phyloP scores from a whole-genome alignment of 164 flowering plant genomes.

The Platanus orientalis region DNA sequence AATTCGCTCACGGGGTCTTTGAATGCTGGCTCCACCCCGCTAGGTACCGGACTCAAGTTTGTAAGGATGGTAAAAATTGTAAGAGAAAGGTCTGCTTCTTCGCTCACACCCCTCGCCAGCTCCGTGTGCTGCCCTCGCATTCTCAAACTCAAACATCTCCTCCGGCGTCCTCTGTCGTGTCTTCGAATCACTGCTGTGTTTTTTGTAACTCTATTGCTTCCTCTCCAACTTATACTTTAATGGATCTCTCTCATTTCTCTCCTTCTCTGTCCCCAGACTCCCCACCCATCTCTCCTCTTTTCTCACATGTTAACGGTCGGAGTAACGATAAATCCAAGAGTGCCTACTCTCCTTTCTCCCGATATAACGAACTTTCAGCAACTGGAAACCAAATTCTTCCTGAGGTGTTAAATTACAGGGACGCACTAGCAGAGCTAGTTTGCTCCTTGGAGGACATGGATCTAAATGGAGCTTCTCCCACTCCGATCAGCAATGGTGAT shows the following conservation, averaged over 20 bases:
- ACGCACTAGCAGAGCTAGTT: conserved; percentile 8
- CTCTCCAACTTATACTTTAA: conserved; percentile 60
- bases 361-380: background rate
- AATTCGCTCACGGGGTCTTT: conserved; percentile 83
- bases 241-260: conserved; percentile 40
- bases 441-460: conserved; percentile 17
- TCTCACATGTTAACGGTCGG: conserved; percentile 20
- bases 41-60: conserved; percentile 77
- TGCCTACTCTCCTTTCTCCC: conserved; percentile 19
- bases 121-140: conserved; percentile 38
- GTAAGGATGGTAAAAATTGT: conserved; percentile 77
- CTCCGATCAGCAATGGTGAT: background rate
- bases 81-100: conserved; percentile 80
- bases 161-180: background rate
- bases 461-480: background rate
- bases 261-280: conserved; percentile 35
- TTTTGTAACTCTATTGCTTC: conserved; percentile 24
- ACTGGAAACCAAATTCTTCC: background rate
- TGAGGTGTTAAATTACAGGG: conserved; percentile 9
- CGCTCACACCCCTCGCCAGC: conserved; percentile 74
- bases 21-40: conserved; percentile 95
- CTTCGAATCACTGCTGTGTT: conserved; percentile 24
- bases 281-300: conserved; percentile 38
- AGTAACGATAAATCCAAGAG: background rate
- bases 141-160: background rate